Percentiles rank a stretch among this genome's conserved stretches.
These are phyloP conservation scores for Solanum phureja DNA, from an alignment of 257 asterid species.

Conservation along the genomic window DNA sequence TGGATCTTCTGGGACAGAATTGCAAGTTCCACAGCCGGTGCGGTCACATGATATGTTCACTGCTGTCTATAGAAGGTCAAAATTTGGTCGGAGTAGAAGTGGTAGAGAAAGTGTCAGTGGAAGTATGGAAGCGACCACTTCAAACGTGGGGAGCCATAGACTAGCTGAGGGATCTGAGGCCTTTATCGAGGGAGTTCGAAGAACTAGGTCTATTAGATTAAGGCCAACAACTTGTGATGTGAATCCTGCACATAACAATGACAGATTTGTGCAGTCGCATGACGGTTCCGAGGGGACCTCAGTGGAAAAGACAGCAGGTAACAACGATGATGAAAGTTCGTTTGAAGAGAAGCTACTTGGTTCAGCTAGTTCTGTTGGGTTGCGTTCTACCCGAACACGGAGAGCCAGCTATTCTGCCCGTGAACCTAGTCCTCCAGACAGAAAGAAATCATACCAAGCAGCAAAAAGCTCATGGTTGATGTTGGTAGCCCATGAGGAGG, in stretches of 20 bases:
- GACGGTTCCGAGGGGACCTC: slow-evolving; percentile 46
- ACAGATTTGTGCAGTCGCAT: slow-evolving; percentile 23
- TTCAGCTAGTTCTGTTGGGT: slow-evolving; percentile 39
- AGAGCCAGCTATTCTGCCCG: slow-evolving; percentile 41
- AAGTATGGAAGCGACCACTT: slow-evolving; percentile 55
- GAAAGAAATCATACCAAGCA: slow-evolving; percentile 49
- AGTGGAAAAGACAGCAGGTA: slow-evolving; percentile 32
- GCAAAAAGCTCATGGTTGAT: slow-evolving; percentile 77
- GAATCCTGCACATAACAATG: slow-evolving; percentile 23
- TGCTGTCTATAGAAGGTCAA: slow-evolving; percentile 80
- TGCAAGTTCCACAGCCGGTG: slow-evolving; percentile 36
- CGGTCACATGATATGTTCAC: slow-evolving; percentile 52
- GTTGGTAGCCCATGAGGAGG: slow-evolving; percentile 78
- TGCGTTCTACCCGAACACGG: slow-evolving; percentile 61
- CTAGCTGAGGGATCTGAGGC: slow-evolving; percentile 36
- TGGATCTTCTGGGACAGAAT: slow-evolving; percentile 29
- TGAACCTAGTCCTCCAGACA: slow-evolving; percentile 48
- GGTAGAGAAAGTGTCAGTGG: slow-evolving; percentile 38
- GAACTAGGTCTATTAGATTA: slow-evolving; percentile 57
- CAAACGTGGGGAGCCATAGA: slow-evolving; percentile 28
- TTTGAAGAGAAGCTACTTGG: slow-evolving; percentile 43
- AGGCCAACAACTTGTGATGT: slow-evolving; percentile 44
- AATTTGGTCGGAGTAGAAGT: slow-evolving; percentile 41
- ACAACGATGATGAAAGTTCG: slow-evolving; percentile 41
- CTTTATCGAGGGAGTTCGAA: slow-evolving; percentile 47